Evolutionary conservation across 495 filamentous ascomycete genomes (phyloP).

Genomic region (Patellaria atrata): DNA sequence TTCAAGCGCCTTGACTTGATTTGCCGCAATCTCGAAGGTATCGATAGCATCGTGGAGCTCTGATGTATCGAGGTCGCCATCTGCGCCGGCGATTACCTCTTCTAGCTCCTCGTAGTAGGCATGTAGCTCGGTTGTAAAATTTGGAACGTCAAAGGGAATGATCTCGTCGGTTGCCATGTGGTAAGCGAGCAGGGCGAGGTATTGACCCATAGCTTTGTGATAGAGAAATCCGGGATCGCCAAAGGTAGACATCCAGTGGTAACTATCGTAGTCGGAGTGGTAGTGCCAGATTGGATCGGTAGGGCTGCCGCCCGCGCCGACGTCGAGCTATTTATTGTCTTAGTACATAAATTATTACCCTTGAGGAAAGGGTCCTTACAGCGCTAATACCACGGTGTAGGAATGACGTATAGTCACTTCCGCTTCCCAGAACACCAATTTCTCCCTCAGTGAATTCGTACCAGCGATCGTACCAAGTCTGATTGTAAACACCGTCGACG

Average conservation of each 20-base stretch:
- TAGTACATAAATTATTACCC: constrained; percentile 30
- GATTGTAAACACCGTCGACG: constrained; percentile 14
- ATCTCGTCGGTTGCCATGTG: constrained; percentile 23
- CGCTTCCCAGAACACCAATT: constrained; percentile 21
- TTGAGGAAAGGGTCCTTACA: constrained; percentile 4
- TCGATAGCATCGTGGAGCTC: constrained; percentile 7
- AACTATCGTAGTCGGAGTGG: constrained; percentile 24
- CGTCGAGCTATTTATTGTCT: constrained; percentile 42
- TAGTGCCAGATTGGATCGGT: constrained; percentile 24
- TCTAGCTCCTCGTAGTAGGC: constrained; percentile 9
- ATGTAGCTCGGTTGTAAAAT: constrained; percentile 9
- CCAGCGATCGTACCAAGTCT: constrained; percentile 27
- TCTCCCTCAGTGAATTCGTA: constrained; percentile 10
- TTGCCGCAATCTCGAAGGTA: constrained; percentile 7
- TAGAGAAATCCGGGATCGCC: constrained; percentile 22
- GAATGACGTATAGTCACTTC: constrained; percentile 23
- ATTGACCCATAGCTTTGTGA: constrained; percentile 23
- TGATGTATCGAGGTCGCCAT: constrained; percentile 11
- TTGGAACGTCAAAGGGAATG: constrained; percentile 23
- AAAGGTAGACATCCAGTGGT: constrained; percentile 24
- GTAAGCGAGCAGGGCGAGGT: constrained; percentile 25
- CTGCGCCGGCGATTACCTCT: background rate
- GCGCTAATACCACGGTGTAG: constrained; percentile 20
- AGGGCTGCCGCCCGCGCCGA: constrained; percentile 15
- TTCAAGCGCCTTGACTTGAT: constrained; percentile 10